Base-by-base conservation (phyloP, 495 filamentous ascomycete species). In the Aspergillus wentii region DNA sequence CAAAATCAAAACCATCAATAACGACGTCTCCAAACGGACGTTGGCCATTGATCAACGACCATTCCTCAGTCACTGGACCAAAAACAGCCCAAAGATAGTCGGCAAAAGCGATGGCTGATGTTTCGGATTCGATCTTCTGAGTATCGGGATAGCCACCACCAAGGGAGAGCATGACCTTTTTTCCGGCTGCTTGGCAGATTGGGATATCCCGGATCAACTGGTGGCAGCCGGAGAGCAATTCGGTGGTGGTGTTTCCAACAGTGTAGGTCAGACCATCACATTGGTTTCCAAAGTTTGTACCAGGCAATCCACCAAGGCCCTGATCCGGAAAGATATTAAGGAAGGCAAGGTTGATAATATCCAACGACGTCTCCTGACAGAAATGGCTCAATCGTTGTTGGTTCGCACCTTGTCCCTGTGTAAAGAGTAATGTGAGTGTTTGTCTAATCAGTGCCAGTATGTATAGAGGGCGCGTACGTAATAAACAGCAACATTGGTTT, bases 1-100 rank as follows among this genome's bases (percentile, higher is more conserved):
- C 79, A 46, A 85, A 74, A 46, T 88, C 84, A 41, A 87, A 87
- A 3, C 84, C 83, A 57, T 88, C 83, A 36, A 87, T 55, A 5
- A 74, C 60, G 17, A 74, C 72, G 19, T 68, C 47, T 7, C 72
- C 71, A 47, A 87, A 85, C 1, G 83, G 84, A 39, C 81, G 74
- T 41, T 73, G 69, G 13, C 45, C 54, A 39, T 36, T 33, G 4
- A 45, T 44, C 17, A 35, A 40, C 25, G 53, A 48, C 64, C 67
- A 78, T 4, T 35, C 29, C 14, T 55, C 46, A 0, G 61, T 62
- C 6, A 46, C 35, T 1, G 79, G 79, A 35, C 80, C 81, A 46
- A 81, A 85, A 2, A 78, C 70, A 26, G 66, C 69, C 81, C 80
- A 86, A 10, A 84, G 56, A 33, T 75, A 73, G 40, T 78, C 66